These are phyloP conservation scores for Pugionium dolabratum DNA, from an alignment of 345 rosid species.

Conservation along the genomic window DNA sequence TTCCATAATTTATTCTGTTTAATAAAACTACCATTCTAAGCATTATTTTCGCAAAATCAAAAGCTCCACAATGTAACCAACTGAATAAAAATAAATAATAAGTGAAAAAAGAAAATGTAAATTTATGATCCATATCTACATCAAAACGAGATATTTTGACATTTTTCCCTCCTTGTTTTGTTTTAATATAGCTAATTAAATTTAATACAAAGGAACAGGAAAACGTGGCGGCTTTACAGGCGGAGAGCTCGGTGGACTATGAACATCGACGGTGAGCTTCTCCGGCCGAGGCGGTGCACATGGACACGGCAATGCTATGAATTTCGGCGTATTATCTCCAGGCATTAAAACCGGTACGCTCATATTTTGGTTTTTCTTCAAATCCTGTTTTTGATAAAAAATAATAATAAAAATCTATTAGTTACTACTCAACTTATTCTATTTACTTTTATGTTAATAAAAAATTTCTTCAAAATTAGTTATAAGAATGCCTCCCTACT, in stretches of 20 bases:
- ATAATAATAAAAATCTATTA: neutral
- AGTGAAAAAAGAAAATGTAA: constrained; percentile 31
- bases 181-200: constrained; percentile 29
- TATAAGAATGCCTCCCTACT: neutral
- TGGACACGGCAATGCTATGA: constrained; percentile 92
- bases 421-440: neutral
- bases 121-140: constrained; percentile 41
- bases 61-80: constrained; percentile 15
- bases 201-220: constrained; percentile 72
- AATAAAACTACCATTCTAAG: neutral
- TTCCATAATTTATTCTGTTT: neutral
- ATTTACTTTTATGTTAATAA: neutral
- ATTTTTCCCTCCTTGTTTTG: constrained; percentile 4
- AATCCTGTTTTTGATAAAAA: constrained; percentile 43
- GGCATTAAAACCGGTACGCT: constrained; percentile 94
- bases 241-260: constrained; percentile 46
- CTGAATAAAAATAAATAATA: constrained; percentile 26
- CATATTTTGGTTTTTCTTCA: constrained; percentile 48
- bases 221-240: constrained; percentile 53
- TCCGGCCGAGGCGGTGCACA: constrained; percentile 64
- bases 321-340: constrained; percentile 79
- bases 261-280: constrained; percentile 43
- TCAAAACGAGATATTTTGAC: constrained; percentile 34
- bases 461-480: neutral
- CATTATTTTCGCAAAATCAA: neutral